Evolutionary conservation across 1,284 basidiomycete genomes (phyloP).

Genomic region (Papiliotrema nemorosa): DNA sequence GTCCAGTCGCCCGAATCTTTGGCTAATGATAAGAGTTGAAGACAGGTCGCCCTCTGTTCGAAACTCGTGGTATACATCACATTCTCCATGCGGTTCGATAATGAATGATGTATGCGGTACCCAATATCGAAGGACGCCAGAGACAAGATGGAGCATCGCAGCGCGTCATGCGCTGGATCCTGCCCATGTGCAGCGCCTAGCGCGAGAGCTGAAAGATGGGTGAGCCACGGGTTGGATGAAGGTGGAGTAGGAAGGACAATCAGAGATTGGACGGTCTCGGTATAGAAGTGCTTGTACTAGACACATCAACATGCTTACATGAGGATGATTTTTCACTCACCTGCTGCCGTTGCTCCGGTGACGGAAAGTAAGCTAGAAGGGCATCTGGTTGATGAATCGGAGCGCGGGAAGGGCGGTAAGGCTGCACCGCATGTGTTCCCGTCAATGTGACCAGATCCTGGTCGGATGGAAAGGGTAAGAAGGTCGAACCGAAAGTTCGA

Average conservation of each 20-base stretch:
- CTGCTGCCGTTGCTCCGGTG: conserved; percentile 18
- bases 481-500: no score
- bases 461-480: no score
- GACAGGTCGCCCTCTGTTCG: conserved; percentile 11
- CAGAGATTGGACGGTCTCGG: conserved; percentile 17
- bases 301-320: not conserved
- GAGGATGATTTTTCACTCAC: conserved; percentile 1
- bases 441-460: not conserved
- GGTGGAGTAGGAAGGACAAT: conserved; percentile 14
- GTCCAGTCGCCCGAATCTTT: not conserved
- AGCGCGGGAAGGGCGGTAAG: not conserved
- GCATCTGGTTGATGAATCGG: not conserved
- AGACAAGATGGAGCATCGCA: conserved; percentile 17
- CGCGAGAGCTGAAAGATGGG: conserved; percentile 13
- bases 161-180: conserved; percentile 16
- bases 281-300: conserved; percentile 21
- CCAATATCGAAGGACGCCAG: conserved; percentile 25
- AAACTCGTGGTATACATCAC: conserved; percentile 17
- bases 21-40: conserved; percentile 7
- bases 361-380: not conserved
- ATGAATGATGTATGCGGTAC: conserved; percentile 8
- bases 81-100: conserved; percentile 9
- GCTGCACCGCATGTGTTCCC: not conserved
- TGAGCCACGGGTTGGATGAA: conserved; percentile 19
- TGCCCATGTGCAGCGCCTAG: conserved; percentile 15